Conservation (phyloP, 345 rosid genomes). For the Nasturtium officinale region DNA sequence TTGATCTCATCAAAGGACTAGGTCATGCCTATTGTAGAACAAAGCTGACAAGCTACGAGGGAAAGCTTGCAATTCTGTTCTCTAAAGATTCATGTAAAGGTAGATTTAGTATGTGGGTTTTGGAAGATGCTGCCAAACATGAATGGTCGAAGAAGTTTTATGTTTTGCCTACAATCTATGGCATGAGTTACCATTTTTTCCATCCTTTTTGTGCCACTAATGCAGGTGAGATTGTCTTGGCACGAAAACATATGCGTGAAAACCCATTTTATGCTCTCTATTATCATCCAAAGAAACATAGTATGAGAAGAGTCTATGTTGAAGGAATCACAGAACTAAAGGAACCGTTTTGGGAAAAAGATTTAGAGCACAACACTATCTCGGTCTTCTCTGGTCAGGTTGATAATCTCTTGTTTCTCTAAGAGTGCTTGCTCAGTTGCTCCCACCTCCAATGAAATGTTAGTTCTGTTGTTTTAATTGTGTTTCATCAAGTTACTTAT, state of each 20-base stretch:
- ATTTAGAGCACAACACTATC: neutral
- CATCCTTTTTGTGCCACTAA: no score
- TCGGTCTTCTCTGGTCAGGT: neutral
- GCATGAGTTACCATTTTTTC: neutral
- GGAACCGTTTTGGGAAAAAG: neutral
- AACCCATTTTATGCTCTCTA: neutral
- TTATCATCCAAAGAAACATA: slow-evolving; percentile 17
- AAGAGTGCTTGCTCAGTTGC: neutral
- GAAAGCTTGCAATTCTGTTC: slow-evolving; percentile 6
- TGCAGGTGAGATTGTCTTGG: slow-evolving; percentile 19
- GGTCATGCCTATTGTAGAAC: neutral
- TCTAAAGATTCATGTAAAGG: neutral
- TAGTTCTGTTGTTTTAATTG: neutral
- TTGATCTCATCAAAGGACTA: slow-evolving; percentile 18
- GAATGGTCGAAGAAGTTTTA: slow-evolving; percentile 4
- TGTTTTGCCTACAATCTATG: neutral
- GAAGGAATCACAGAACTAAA: neutral
- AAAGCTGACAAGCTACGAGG: neutral
- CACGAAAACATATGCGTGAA: neutral
- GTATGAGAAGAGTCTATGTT: slow-evolving; percentile 1
- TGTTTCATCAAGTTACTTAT: no score
- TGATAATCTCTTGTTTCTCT: neutral
- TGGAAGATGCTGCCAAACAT: slow-evolving; percentile 15
- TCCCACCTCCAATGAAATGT: neutral
- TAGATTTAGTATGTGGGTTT: slow-evolving; percentile 4